Evolutionary conservation across 2,329 filamentous ascomycete species (phyloP), one percentile per base, ranked within the genome.

Genomic region (Cercospora citrullina): DNA sequence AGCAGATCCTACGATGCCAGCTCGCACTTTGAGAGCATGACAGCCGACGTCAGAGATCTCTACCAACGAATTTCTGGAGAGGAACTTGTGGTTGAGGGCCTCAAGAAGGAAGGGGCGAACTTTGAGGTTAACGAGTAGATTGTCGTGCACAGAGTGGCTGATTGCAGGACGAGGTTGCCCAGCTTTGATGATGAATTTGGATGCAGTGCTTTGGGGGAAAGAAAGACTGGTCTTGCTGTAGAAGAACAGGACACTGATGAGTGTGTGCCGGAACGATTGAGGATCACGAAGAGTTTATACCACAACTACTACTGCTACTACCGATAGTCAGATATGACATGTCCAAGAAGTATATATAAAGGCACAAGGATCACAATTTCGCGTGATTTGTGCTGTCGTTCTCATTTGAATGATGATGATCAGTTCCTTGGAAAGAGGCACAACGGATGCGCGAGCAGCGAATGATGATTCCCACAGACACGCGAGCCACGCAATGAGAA

Each of bases 1-100:
- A 97, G 93, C 77, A 97, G 96, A 89, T 97, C 93, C 84, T 99
- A 99, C 82, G 96, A 99, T 78, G 93, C 96, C 63, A 96, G 92
- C 72, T 96, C 92, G 80, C 95, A 99, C 86, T 99, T 99, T 77
- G 95, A 99, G 87, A 97, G 93, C 39, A 90, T 88, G 31, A 91
- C 89, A 83, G 95, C 97, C 80, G 94, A 99, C 81, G 94, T 99
- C 78, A 91, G 90, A 83, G 92, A 98, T 79, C 92, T 99, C 75
- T 99, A 97, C 85, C 86, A 84, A 74, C 89, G 95, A 76, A 91
- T 90, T 74, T 88, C 90, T 69, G 93, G 93, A 65, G 89, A 96
- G 80, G 92, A 95, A 80, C 85, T 97, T 74, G 90, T 92, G 77
- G 93, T 97, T 63, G 92, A 96, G 82, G 92, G 92, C 63, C 84